Conservation (phyloP, 257 asterid species). For the Solanum okadae region DNA sequence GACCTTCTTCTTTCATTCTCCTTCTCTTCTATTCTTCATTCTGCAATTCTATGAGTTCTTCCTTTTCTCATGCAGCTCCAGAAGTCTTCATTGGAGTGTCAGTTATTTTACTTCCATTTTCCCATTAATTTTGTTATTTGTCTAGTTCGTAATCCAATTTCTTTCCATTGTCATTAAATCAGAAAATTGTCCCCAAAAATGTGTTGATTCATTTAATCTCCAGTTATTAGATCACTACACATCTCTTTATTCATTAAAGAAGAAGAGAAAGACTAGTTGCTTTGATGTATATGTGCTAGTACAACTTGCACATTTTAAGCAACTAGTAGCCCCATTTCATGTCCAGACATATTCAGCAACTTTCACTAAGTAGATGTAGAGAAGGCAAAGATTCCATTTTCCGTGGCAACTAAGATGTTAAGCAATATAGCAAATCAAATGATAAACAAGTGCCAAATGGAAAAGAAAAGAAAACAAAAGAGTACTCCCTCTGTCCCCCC, state of each 20-base stretch:
- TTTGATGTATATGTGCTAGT: neutral
- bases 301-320: neutral
- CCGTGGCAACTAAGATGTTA: neutral
- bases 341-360: neutral
- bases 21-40: neutral
- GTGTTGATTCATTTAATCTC: neutral
- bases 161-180: neutral
- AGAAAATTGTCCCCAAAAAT: neutral
- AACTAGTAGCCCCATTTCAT: neutral
- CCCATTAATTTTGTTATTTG: neutral
- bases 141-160: neutral
- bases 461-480: neutral
- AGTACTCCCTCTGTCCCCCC: neutral
- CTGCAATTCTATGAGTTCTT: neutral
- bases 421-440: neutral
- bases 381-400: neutral
- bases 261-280: neutral
- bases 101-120: neutral
- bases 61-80: neutral
- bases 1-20: neutral
- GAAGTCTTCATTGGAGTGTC: neutral
- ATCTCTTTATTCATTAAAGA: neutral
- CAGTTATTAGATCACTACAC: neutral
- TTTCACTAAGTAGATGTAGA: neutral
- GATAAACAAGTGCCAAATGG: neutral